phyloP scores from a whole-genome alignment of 257 asterid species.

The Przewalskia tangutica region DNA sequence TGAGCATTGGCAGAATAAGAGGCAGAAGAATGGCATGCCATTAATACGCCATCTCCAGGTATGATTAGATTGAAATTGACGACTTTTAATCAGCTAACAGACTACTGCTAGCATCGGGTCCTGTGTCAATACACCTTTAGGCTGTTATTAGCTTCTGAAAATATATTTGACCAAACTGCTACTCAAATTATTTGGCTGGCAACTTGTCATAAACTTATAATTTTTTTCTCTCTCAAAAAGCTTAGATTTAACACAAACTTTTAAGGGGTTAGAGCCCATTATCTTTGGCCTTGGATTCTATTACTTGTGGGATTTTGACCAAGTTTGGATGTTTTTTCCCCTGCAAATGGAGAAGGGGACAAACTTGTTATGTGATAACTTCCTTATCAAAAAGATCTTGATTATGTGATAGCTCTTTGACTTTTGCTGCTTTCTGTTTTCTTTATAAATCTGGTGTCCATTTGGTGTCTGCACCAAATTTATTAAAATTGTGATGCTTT shows the following conservation, averaged over 20 bases:
- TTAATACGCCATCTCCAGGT: slow-evolving; percentile 90
- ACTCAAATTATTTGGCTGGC: neutral
- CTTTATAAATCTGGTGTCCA: neutral
- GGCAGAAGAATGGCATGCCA: slow-evolving; percentile 70
- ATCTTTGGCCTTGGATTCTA: neutral
- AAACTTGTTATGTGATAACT: neutral
- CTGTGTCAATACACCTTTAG: neutral
- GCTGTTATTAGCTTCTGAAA: neutral
- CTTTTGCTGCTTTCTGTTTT: neutral
- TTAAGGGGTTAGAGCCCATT: neutral
- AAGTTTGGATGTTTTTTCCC: neutral
- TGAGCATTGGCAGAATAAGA: slow-evolving; percentile 70
- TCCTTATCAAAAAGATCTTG: neutral
- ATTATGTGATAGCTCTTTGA: neutral
- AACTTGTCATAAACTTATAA: neutral
- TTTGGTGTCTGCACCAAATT: neutral
- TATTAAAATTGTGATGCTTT: neutral
- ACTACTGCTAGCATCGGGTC: neutral
- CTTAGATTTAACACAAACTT: neutral
- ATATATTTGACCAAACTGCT: neutral
- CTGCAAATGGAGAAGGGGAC: neutral
- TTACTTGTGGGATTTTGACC: neutral
- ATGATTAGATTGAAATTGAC: slow-evolving; percentile 3
- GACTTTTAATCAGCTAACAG: neutral
- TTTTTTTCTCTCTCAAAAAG: neutral